Base-by-base conservation (phyloP, 2,329 filamentous ascomycete species). In the Aureobasidium sp. region DNA sequence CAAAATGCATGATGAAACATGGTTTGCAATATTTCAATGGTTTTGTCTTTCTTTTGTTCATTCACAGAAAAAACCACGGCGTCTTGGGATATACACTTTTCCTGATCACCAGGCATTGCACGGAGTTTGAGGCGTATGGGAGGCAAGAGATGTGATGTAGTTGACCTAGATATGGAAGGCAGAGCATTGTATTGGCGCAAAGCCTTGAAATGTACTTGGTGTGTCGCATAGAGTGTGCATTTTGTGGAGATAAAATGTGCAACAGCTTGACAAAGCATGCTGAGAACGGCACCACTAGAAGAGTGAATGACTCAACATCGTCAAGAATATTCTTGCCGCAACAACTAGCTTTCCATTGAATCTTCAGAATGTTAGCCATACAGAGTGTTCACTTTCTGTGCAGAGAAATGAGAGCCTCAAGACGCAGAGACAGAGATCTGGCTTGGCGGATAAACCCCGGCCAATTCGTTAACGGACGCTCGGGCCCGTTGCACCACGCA, bases 41-140 rank as follows among this genome's bases (percentile, higher is more conserved):
- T 55, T 37, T 47, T 58, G 25, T 47, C 34, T 29, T 58, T 47
- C 54, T 47, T 36, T 37, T 58, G 42, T 58, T 37, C 27, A 13
- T 37, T 58, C 21, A 21, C 25, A 39, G 29, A 39, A 13, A 36
- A 37, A 32, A 34, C 16, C n/a, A 48, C 27, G 53, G 53, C 53
- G 53, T 57, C 39, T 45, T 36, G 30, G 53, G 53, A 44, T 45
- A 42, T 11, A 44, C 34, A 36, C 8, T 16, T 57, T 57, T 57
- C n/a, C 53, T 34, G 53, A 45, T 27, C 36, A 34, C n/a, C 39
- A 45, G 54, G 42, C 54, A 58, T 58, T 21, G 54, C 54, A 58
- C 21, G 54, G 54, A 58, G 54, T 47, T 47, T 39, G 10, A 8
- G 53, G 54, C 54, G 54, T 25, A 47, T 8, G 32, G 54, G 34